Conservation (phyloP, 2,329 filamentous ascomycete genomes). For the Cucurbitaria berberidis region DNA sequence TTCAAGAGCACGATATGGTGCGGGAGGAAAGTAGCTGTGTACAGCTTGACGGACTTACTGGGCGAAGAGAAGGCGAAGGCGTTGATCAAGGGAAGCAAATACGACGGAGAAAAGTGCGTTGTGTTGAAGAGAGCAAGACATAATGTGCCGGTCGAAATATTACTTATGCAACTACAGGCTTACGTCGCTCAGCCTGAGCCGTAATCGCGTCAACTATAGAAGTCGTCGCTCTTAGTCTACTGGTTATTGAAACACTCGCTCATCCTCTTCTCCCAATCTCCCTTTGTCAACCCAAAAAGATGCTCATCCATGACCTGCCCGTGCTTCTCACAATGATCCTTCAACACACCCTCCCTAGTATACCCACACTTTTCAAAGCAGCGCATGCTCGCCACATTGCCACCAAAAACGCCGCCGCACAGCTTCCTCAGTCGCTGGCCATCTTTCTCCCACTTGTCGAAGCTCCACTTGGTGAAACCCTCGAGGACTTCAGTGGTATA, state of each 20-base stretch:
- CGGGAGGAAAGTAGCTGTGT: constrained; percentile 40
- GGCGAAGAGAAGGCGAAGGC: constrained; percentile 34
- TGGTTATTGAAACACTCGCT: not conserved
- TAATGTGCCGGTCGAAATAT: constrained; percentile 36
- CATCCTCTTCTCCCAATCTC: constrained; percentile 33
- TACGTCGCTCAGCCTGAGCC: constrained; percentile 35
- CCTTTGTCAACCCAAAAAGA: constrained; percentile 45
- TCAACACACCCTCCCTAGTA: constrained; percentile 44
- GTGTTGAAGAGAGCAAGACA: constrained; percentile 37
- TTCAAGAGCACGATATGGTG: constrained; percentile 39
- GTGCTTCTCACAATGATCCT: constrained; percentile 43
- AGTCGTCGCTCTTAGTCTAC: not conserved
- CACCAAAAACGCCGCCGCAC: constrained; percentile 35
- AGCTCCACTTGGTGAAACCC: constrained; percentile 46
- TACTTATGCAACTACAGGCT: constrained; percentile 42
- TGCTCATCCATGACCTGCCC: constrained; percentile 42
- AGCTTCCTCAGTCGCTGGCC: constrained; percentile 35
- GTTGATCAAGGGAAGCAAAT: constrained; percentile 31
- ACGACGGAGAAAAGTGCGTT: constrained; percentile 31
- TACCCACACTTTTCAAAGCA: constrained; percentile 50
- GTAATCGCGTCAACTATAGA: constrained; percentile 7
- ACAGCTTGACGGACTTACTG: constrained; percentile 44
- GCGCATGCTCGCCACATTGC: constrained; percentile 45
- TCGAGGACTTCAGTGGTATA: constrained; percentile 42
- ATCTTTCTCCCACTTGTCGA: constrained; percentile 32